A percentile compares a stretch with the other conserved stretches of the same genome.
phyloP scores from a whole-genome alignment of 257 asterid species.

The Solanum sejunctum region DNA sequence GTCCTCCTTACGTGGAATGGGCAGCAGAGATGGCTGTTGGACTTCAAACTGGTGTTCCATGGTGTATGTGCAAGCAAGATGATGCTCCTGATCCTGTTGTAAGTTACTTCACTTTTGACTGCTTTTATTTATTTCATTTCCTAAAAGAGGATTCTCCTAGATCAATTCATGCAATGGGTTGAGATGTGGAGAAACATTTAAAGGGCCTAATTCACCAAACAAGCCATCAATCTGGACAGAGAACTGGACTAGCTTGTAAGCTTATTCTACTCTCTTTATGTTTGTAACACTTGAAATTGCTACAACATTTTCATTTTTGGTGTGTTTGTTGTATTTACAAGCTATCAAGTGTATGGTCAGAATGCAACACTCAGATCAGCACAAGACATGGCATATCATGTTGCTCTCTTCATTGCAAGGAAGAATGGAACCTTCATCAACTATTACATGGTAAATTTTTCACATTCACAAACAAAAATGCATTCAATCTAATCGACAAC shows the following conservation, averaged over 20 bases:
- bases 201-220: conserved; percentile 82
- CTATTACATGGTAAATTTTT: conserved; percentile 66
- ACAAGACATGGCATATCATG: conserved; percentile 60
- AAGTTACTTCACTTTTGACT: background rate
- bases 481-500: background rate
- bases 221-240: conserved; percentile 96
- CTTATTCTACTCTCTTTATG: background rate
- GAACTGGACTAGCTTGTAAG: conserved; percentile 94
- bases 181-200: conserved; percentile 73
- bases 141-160: conserved; percentile 19
- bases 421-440: conserved; percentile 80
- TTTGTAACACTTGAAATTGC: background rate
- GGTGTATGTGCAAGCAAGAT: conserved; percentile 95
- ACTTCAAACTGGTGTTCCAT: conserved; percentile 74
- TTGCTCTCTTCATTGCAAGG: conserved; percentile 59
- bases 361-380: conserved; percentile 36
- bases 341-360: conserved; percentile 61
- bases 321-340: conserved; percentile 10
- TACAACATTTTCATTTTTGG: background rate
- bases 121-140: background rate
- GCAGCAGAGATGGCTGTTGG: conserved; percentile 81
- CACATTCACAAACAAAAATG: background rate
- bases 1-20: conserved; percentile 75
- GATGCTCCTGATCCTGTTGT: conserved; percentile 93
- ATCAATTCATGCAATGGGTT: conserved; percentile 80